Conservation (phyloP, 2,329 filamentous ascomycete genomes). For the Colletotrichum sp. region DNA sequence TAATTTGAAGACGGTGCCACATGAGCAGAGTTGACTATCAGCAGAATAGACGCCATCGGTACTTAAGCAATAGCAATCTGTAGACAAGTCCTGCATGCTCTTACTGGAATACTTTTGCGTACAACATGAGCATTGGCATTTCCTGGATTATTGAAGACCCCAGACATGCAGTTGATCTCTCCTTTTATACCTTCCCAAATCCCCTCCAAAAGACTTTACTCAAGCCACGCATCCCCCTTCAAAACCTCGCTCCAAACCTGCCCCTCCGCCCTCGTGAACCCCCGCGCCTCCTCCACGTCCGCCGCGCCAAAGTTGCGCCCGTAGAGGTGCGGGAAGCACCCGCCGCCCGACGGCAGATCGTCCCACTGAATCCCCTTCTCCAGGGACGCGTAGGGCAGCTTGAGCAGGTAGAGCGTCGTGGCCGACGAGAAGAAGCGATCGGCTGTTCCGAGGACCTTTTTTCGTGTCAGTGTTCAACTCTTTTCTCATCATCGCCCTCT, state of each 20-base stretch:
- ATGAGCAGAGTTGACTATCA: not conserved
- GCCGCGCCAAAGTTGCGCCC: slow-evolving; percentile 56
- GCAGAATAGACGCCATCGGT: not conserved
- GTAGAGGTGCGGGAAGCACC: slow-evolving; percentile 63
- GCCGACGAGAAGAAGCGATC: slow-evolving; percentile 47
- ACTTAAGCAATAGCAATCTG: fast-evolving
- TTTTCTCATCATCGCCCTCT: not conserved
- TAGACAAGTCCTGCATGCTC: not conserved
- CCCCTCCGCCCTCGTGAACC: slow-evolving; percentile 48
- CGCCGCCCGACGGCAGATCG: slow-evolving; percentile 49
- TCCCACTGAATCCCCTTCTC: slow-evolving; percentile 59
- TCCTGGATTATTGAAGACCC: too few relatives aligned
- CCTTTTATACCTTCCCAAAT: not conserved
- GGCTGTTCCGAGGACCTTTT: slow-evolving; percentile 49
- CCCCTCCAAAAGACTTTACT: not conserved
- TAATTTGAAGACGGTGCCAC: not conserved
- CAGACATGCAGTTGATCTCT: too few relatives aligned
- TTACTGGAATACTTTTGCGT: not conserved
- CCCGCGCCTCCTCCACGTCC: slow-evolving; percentile 53
- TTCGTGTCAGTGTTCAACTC: not conserved
- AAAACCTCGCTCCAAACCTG: slow-evolving; percentile 55
- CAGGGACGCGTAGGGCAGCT: slow-evolving; percentile 55
- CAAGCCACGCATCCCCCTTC: slow-evolving; percentile 43
- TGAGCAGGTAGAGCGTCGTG: slow-evolving; percentile 54
- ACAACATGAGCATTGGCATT: too few relatives aligned